Percentiles rank a stretch among this genome's conserved stretches.
These are phyloP conservation scores for Neobulgaria alba DNA, from an alignment of 2,329 filamentous ascomycete species.

Conservation along the genomic window DNA sequence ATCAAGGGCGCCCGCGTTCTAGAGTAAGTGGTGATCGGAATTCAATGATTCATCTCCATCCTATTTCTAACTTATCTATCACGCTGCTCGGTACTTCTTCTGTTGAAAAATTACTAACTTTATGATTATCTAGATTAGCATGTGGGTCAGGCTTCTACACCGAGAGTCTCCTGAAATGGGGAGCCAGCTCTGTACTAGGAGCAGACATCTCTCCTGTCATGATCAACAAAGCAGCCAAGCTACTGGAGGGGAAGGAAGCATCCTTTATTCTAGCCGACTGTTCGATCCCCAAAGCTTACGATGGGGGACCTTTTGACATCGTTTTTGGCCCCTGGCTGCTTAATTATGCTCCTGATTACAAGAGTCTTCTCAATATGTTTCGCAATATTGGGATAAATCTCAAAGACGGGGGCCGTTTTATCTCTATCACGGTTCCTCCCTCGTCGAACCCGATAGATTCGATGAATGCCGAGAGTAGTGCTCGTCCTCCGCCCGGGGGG, in stretches of 20 bases:
- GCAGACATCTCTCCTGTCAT: conserved; percentile 31
- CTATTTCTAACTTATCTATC: too few relatives aligned
- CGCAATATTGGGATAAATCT: conserved; percentile 30
- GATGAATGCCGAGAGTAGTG: conserved; percentile 12
- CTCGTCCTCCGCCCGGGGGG: conserved; percentile 11
- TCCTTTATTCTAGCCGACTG: conserved; percentile 25
- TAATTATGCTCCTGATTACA: conserved; percentile 29
- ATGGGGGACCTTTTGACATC: conserved; percentile 29
- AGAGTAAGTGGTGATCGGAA: too few relatives aligned
- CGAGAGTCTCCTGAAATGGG: conserved; percentile 29
- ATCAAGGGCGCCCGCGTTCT: conserved; percentile 25
- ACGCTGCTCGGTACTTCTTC: too few relatives aligned
- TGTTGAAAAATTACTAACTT: too few relatives aligned
- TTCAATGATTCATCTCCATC: too few relatives aligned
- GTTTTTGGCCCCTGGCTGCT: conserved; percentile 32
- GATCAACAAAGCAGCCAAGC: conserved; percentile 27
- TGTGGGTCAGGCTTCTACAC: conserved; percentile 33
- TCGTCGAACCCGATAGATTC: conserved; percentile 18
- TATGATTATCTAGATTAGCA: too few relatives aligned
- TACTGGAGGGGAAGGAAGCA: conserved; percentile 5
- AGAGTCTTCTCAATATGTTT: conserved; percentile 30
- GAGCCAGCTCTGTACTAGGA: conserved; percentile 28
- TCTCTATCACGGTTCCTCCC: conserved; percentile 25
- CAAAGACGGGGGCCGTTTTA: conserved; percentile 29
- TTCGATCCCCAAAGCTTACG: conserved; percentile 19